Evolutionary conservation across 2,329 filamentous ascomycete genomes (phyloP).

Genomic region (Coccinonectria pachysandricola): DNA sequence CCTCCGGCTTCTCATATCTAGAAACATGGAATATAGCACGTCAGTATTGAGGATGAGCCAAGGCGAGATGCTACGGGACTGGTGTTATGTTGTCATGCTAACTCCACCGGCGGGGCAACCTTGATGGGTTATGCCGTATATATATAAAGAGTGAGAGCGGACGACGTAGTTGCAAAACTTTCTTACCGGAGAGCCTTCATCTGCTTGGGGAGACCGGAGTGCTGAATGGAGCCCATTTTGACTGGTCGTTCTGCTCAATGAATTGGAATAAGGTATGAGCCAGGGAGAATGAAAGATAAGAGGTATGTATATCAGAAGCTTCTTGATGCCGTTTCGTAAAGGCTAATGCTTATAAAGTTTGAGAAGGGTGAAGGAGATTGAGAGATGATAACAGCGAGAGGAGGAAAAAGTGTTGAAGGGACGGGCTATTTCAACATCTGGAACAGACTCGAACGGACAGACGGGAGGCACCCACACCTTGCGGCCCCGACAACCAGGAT

Average conservation of each 20-base stretch:
- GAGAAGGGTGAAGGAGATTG: slow-evolving; percentile 2
- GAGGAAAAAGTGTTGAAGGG: slow-evolving; percentile 3
- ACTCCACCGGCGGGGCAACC: slow-evolving; percentile 5
- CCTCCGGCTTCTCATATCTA: slow-evolving; percentile 51
- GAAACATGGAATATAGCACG: slow-evolving; percentile 3
- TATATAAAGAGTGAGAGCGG: slow-evolving; percentile 12
- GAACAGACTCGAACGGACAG: slow-evolving; percentile 5
- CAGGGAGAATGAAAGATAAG: slow-evolving; percentile 1
- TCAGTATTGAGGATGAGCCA: slow-evolving; percentile 3
- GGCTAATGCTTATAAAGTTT: too few relatives aligned
- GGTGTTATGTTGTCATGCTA: slow-evolving; percentile 2
- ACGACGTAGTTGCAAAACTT: too few relatives aligned
- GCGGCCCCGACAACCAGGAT: too few relatives aligned
- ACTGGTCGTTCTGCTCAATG: background rate
- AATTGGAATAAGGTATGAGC: background rate
- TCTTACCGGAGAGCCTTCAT: slow-evolving; percentile 52
- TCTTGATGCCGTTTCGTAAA: too few relatives aligned
- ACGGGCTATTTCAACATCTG: slow-evolving; percentile 8
- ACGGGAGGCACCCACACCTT: slow-evolving; percentile 1
- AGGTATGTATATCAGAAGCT: too few relatives aligned
- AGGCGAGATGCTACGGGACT: slow-evolving; percentile 1
- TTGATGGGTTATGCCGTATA: slow-evolving; percentile 9
- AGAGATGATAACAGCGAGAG: background rate
- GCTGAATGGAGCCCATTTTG: too few relatives aligned
- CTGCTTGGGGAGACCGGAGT: slow-evolving; percentile 37